Evolutionary conservation across 139 green algal species (phyloP).

Genomic region (Micromonas pusilla): DNA sequence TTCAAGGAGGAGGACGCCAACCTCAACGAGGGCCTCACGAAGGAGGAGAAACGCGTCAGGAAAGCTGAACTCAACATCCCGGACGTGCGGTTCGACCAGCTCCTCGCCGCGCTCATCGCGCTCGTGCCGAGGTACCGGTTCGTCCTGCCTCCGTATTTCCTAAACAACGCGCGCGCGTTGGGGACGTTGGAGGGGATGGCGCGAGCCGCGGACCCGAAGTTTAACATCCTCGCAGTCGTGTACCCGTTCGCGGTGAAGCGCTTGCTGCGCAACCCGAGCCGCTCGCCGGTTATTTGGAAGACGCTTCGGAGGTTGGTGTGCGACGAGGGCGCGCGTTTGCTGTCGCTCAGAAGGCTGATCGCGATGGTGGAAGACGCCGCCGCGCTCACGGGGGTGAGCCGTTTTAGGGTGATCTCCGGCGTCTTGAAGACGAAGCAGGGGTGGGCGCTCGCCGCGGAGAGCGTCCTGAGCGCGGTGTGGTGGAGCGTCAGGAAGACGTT

Average conservation of each 20-base stretch:
- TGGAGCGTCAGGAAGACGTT: neutral
- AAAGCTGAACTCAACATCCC: neutral
- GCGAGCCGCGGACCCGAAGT: constrained; percentile 21
- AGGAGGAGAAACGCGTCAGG: neutral
- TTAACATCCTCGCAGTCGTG: constrained; percentile 34
- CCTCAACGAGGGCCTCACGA: neutral
- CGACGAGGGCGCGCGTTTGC: neutral
- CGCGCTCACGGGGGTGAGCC: neutral
- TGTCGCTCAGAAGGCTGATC: neutral
- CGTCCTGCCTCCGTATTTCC: constrained; percentile 30
- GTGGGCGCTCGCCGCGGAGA: neutral
- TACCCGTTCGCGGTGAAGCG: constrained; percentile 33
- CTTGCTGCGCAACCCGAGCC: constrained; percentile 19
- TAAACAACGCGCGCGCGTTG: constrained; percentile 32
- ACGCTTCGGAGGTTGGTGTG: neutral
- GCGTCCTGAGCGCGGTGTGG: neutral
- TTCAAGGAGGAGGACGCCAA: neutral
- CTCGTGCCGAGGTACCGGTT: constrained; percentile 29
- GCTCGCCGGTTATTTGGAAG: neutral
- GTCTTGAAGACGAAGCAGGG: neutral
- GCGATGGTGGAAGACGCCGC: neutral
- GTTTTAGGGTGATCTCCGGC: neutral
- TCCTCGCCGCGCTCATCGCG: constrained; percentile 7
- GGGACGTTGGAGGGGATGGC: constrained; percentile 32
- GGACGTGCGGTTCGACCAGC: constrained; percentile 20